phyloP scores from a whole-genome alignment of 2,329 filamentous ascomycete species.

The Aspergillus bombycis region DNA sequence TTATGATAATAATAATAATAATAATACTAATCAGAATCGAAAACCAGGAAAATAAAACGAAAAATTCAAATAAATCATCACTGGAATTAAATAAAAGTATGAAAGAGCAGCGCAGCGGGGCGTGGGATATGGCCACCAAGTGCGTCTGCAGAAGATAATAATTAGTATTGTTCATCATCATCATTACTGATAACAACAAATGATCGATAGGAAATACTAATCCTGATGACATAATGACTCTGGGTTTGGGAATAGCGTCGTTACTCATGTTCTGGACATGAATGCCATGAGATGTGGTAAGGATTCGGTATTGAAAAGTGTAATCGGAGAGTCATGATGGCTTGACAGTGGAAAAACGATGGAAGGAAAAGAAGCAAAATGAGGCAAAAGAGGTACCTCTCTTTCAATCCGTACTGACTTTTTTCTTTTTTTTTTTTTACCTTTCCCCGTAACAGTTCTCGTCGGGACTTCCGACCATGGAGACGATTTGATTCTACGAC shows the following conservation, averaged over 20 bases:
- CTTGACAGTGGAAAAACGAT: not conserved
- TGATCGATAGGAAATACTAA: slow-evolving; percentile 5
- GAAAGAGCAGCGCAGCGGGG: not conserved
- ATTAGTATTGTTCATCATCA: slow-evolving; percentile 11
- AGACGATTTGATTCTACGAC: not conserved
- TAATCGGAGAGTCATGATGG: not conserved
- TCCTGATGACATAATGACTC: slow-evolving; percentile 16
- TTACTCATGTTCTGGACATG: not conserved
- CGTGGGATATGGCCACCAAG: slow-evolving; percentile 9
- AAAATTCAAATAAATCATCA: not conserved
- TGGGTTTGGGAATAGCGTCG: not conserved
- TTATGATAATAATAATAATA: not conserved
- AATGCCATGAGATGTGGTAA: not conserved
- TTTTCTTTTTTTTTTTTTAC: not conserved
- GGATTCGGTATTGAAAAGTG: not conserved
- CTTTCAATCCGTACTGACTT: not conserved
- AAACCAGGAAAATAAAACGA: not conserved
- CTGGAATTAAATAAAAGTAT: not conserved
- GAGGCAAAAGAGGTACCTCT: not conserved
- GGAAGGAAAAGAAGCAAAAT: not conserved
- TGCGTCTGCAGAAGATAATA: slow-evolving; percentile 10
- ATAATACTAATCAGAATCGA: not conserved
- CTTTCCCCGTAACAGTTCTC: not conserved
- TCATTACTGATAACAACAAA: slow-evolving; percentile 7
- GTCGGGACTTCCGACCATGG: not conserved